phyloP scores from a whole-genome alignment of 495 filamentous ascomycete genomes.

The Lentithecium fluviatile region DNA sequence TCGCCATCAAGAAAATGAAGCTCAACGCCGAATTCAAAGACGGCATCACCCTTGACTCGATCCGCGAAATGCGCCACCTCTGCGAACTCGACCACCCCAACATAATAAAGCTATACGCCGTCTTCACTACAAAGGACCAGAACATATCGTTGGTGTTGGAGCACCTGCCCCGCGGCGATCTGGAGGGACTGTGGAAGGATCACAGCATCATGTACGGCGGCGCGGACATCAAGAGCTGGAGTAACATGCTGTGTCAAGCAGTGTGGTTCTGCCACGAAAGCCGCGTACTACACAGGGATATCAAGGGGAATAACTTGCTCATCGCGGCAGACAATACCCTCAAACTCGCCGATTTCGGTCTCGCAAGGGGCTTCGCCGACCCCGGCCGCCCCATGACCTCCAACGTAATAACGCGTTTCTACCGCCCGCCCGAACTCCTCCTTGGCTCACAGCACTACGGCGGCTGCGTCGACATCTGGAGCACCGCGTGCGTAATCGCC shows the following conservation, averaged over 20 bases:
- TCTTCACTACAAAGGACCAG: conserved; percentile 89
- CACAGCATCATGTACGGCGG: conserved; percentile 62
- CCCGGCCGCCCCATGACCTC: conserved; percentile 85
- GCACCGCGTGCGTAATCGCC: conserved; percentile 88
- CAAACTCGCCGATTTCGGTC: conserved; percentile 97
- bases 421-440: conserved; percentile 78
- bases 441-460: conserved; percentile 87
- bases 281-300: conserved; percentile 92
- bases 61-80: conserved; percentile 91
- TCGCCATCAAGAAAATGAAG: conserved; percentile 99
- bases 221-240: conserved; percentile 96
- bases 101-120: conserved; percentile 84
- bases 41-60: conserved; percentile 87
- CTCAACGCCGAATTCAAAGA: conserved; percentile 79
- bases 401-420: conserved; percentile 96
- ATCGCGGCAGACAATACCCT: conserved; percentile 90
- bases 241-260: conserved; percentile 90
- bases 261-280: conserved; percentile 98
- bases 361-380: conserved; percentile 84
- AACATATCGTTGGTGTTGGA: conserved; percentile 95
- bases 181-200: conserved; percentile 77
- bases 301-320: conserved; percentile 97
- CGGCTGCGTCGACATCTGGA: conserved; percentile 91
- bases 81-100: conserved; percentile 96
- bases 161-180: conserved; percentile 83